Conservation (phyloP, 2,329 filamentous ascomycete species). For the Ophiostoma pallidulum region DNA sequence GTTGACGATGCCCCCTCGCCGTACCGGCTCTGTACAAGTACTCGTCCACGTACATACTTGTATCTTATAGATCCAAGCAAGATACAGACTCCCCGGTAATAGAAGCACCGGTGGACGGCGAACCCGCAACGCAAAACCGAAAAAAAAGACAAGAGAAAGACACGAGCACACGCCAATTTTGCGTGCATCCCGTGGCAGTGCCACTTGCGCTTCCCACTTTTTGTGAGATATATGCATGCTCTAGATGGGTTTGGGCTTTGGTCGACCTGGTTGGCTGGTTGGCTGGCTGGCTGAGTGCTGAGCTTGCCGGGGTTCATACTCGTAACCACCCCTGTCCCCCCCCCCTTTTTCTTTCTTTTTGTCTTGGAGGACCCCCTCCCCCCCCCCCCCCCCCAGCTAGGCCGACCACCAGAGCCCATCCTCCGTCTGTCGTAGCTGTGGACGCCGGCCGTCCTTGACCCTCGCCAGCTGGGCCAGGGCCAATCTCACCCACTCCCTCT, state of each 20-base stretch:
- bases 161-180: too few species aligned
- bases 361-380: slow-evolving; percentile 37
- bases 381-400: neutral
- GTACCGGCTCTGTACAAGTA: too few species aligned
- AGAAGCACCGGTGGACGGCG: too few species aligned
- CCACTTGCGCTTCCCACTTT: neutral
- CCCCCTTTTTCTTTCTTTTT: slow-evolving; percentile 18
- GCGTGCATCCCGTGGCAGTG: neutral
- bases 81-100: too few species aligned
- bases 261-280: slow-evolving; percentile 12
- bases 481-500: neutral
- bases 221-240: neutral
- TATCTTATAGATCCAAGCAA: too few species aligned
- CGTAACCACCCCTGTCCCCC: slow-evolving; percentile 1
- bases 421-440: too few species aligned
- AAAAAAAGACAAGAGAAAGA: too few species aligned
- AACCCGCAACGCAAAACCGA: too few species aligned
- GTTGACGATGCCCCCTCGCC: too few species aligned
- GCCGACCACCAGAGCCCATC: slow-evolving; percentile 27
- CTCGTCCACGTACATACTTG: too few species aligned
- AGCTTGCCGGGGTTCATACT: neutral
- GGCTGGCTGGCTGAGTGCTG: slow-evolving; percentile 3
- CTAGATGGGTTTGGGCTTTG: neutral
- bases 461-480: neutral
- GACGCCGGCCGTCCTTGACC: neutral